A percentile compares a stretch with the other conserved stretches of the same genome.
Evolutionary conservation across 1,284 basidiomycete genomes (phyloP).

Genomic region (Boletellus dicymbophilus): DNA sequence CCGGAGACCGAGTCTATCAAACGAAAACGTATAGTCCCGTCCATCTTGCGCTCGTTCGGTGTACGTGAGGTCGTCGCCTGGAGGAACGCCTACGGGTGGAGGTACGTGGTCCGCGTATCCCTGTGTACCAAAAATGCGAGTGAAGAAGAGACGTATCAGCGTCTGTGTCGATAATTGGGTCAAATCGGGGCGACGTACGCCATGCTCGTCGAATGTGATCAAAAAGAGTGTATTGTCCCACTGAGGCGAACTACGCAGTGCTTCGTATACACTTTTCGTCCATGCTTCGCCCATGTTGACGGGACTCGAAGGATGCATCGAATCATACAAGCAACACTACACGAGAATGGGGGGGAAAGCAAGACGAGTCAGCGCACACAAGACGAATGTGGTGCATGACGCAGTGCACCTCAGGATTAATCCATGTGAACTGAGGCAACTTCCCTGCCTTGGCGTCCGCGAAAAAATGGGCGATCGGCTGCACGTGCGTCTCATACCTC

Average conservation of each 20-base stretch:
- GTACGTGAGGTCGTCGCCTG: constrained; percentile 27
- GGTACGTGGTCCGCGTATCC: constrained; percentile 28
- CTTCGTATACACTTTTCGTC: constrained; percentile 25
- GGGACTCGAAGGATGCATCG: constrained; percentile 30
- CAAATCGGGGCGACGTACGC: constrained; percentile 10
- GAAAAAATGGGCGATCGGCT: constrained; percentile 19
- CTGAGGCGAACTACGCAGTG: constrained; percentile 24
- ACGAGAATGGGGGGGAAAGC: neutral
- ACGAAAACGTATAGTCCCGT: constrained; percentile 22
- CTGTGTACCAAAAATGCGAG: constrained; percentile 3
- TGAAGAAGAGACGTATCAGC: too few species aligned
- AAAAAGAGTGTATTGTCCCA: constrained; percentile 23
- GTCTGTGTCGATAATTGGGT: fast-evolving
- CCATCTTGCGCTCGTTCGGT: constrained; percentile 25
- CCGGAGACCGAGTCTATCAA: constrained; percentile 28
- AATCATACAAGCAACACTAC: constrained; percentile 26
- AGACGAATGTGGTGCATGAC: too few species aligned
- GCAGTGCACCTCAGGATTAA: constrained; percentile 24
- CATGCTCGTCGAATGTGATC: constrained; percentile 28
- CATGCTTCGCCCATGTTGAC: constrained; percentile 28
- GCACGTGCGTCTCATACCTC: constrained; percentile 18
- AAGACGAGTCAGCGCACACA: neutral
- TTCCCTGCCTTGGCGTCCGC: constrained; percentile 23
- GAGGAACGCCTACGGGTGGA: constrained; percentile 23
- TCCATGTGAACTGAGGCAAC: constrained; percentile 28